Conservation (phyloP, 257 asterid genomes). For the Sherardia arvensis region DNA sequence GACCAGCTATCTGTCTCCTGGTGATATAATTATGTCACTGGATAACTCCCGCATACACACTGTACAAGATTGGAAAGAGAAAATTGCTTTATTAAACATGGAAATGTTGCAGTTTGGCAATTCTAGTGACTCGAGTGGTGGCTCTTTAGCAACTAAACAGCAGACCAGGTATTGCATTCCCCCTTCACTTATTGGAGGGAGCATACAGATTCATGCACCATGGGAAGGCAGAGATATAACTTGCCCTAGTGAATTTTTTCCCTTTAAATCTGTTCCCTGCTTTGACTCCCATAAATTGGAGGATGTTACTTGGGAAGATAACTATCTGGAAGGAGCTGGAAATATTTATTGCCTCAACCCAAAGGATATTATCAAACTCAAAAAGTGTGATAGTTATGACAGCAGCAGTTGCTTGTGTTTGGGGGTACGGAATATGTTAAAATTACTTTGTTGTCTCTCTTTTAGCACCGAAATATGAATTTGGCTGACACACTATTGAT, state of each 20-base stretch:
- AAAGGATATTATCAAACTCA: constrained; percentile 55
- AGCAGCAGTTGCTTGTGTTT: constrained; percentile 51
- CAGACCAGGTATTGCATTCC: constrained; percentile 70
- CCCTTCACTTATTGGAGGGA: constrained; percentile 32
- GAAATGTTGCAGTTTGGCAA: constrained; percentile 19
- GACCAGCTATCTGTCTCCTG: constrained; percentile 51
- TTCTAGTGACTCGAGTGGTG: constrained; percentile 23
- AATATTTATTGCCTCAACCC: constrained; percentile 52
- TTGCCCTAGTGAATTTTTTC: constrained; percentile 55
- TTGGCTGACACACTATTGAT: constrained; percentile 14
- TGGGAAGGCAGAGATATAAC: constrained; percentile 30
- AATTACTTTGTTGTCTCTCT: not conserved
- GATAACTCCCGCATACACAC: constrained; percentile 42
- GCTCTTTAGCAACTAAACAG: constrained; percentile 9
- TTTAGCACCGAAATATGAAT: constrained; percentile 2
- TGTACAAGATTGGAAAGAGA: constrained; percentile 56
- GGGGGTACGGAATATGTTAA: constrained; percentile 33
- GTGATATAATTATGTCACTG: constrained; percentile 50
- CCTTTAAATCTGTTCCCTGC: constrained; percentile 49
- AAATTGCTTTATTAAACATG: constrained; percentile 26
- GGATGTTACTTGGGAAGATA: constrained; percentile 18
- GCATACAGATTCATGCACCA: constrained; percentile 21
- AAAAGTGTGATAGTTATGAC: constrained; percentile 43
- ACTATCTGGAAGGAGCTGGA: constrained; percentile 20
- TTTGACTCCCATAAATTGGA: constrained; percentile 18